Base-by-base conservation (phyloP, 441 rosid genomes). In the Corymbia citriodora region DNA sequence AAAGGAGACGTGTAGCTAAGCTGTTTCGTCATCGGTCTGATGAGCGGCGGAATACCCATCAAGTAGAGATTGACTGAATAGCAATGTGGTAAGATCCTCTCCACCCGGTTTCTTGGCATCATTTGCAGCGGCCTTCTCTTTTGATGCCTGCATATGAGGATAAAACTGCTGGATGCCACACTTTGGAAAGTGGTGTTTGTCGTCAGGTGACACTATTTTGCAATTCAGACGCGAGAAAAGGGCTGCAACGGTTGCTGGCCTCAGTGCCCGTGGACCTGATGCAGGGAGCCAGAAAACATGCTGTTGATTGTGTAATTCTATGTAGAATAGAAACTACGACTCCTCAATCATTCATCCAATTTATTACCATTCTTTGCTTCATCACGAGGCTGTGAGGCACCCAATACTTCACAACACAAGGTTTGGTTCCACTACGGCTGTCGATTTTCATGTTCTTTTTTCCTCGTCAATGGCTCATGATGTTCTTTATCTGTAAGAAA, bases 1-100 rank as follows among this genome's bases (percentile, higher is more conserved):
- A 98, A 92, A 97, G 99, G 94, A 94, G 99, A 93, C 93, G 94
- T 40, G 89, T 97, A 86, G 97, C 99, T 3, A 97, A 97, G 94
- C 90, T 96, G 93, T 97, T 94, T 91, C 98, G 93, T 83, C 99
- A 97, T 91, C 95, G 98, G 90, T 92, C 97, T 59, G 96, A 94
- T 61, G 99, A 98, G 95, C 96, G 96, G 93, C 93, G 94, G 87
- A 93, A 91, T 92, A 91, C 91, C 87, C 92, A 68, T 63, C 94
- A 92, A 91, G 95, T 92, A 93, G 95, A 93, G 89, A 92, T 90
- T 14, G 93, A 91, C 92, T 96, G 94, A 88, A 54, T 72, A 40
- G 54, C 65, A n/a, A 23, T 33, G 79, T 23, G 87, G 72, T 48
- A 48, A 27, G 29, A 70, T 36, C 11, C 81, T 48, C 57, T 52